A percentile compares a stretch with the other conserved stretches of the same genome.
Conservation (phyloP, 2,329 filamentous ascomycete genomes). For the Trichophyton simii region DNA sequence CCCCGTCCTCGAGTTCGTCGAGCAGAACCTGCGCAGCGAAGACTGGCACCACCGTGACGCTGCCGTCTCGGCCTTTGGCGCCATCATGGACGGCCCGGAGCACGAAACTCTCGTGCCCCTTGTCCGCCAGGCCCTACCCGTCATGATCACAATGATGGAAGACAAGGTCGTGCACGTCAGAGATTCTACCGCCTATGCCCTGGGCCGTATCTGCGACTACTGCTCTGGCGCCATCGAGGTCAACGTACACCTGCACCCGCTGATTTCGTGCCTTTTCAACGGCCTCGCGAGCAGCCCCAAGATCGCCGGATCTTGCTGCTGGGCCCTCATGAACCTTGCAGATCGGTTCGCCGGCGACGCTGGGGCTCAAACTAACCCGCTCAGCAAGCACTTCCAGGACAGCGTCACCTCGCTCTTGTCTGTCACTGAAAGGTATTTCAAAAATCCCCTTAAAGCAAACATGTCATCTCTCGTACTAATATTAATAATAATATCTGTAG, state of each 20-base stretch:
- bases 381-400: constrained; percentile 86
- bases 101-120: constrained; percentile 84
- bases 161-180: constrained; percentile 80
- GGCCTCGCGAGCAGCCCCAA: constrained; percentile 83
- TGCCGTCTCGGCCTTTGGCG: constrained; percentile 90
- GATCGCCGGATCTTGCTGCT: constrained; percentile 97
- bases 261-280: constrained; percentile 80
- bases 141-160: constrained; percentile 85
- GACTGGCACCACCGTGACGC: constrained; percentile 95
- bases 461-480: not conserved
- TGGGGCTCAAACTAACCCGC: constrained; percentile 63
- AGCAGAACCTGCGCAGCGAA: constrained; percentile 74
- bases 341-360: constrained; percentile 86
- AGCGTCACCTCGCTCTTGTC: constrained; percentile 75
- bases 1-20: constrained; percentile 81
- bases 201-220: constrained; percentile 90
- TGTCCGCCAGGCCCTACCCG: constrained; percentile 85
- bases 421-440: constrained; percentile 58
- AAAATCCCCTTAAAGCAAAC: not conserved
- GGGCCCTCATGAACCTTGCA: constrained; percentile 96
- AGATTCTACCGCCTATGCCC: constrained; percentile 89
- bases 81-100: constrained; percentile 97
- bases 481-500: not conserved
- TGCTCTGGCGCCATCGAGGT: constrained; percentile 88
- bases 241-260: constrained; percentile 62